phyloP scores from a whole-genome alignment of 805 yeast genomes.

The Suhomyces pyralidae region DNA sequence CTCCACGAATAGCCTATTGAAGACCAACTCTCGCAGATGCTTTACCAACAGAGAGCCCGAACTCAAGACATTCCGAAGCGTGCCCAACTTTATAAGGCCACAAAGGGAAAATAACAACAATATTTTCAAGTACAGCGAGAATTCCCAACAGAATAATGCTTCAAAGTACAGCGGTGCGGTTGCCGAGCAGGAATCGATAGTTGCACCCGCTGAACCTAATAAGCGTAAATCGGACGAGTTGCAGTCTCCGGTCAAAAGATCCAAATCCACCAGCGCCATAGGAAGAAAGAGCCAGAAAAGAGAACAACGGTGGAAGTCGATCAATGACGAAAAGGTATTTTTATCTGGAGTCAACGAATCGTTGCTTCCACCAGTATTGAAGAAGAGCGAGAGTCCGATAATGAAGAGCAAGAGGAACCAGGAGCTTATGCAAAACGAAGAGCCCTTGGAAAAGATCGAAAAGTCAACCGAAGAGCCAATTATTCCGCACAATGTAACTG shows the following conservation, averaged over 20 bases:
- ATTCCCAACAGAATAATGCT: not conserved
- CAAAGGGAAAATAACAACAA: not conserved
- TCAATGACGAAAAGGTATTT: conserved; percentile 28
- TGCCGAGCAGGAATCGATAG: conserved; percentile 5
- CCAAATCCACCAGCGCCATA: conserved; percentile 23
- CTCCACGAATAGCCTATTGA: not conserved
- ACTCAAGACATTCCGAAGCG: conserved; percentile 10
- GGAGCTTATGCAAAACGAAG: conserved; percentile 1
- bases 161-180: not conserved
- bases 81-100: conserved; percentile 8
- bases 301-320: conserved; percentile 22
- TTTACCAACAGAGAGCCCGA: conserved; percentile 5
- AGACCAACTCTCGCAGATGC: not conserved
- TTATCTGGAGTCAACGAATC: conserved; percentile 28
- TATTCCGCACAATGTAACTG: not conserved
- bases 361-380: conserved; percentile 33
- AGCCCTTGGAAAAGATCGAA: not conserved
- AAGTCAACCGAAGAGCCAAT: not conserved
- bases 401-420: conserved; percentile 21
- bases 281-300: conserved; percentile 12
- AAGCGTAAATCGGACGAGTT: not conserved
- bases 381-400: conserved; percentile 31
- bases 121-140: not conserved
- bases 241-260: conserved; percentile 16
- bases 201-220: not conserved